Evolutionary conservation across 176 grass and related monocot genomes (phyloP).

Genomic region (Coix lacrymajobi): DNA sequence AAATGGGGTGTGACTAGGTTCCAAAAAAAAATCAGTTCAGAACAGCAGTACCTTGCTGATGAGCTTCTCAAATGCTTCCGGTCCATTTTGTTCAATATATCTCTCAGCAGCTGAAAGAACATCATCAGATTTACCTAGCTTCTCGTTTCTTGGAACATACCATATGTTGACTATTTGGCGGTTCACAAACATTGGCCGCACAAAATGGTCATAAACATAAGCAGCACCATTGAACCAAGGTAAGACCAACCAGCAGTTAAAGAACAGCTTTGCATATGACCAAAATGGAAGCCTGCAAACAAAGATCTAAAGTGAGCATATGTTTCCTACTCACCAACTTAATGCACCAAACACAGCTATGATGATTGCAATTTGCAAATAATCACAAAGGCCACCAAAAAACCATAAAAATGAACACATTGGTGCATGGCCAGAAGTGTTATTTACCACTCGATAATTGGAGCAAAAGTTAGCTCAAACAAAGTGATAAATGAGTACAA

Average conservation of each 20-base stretch:
- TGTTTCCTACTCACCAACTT: not conserved
- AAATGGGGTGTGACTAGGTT: not conserved
- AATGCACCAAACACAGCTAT: not conserved
- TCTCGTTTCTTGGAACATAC: slow-evolving; percentile 62
- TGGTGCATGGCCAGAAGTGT: not conserved
- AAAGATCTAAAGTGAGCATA: slow-evolving; percentile 3
- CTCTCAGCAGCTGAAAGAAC: slow-evolving; percentile 81
- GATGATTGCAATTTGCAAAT: not conserved
- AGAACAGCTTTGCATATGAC: slow-evolving; percentile 90
- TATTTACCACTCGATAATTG: slow-evolving; percentile 73
- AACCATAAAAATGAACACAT: not conserved
- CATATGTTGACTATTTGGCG: slow-evolving; percentile 77
- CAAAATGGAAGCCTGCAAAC: slow-evolving; percentile 88
- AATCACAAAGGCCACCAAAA: not conserved
- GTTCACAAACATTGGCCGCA: slow-evolving; percentile 74
- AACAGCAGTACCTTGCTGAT: slow-evolving; percentile 77
- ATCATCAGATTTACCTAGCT: slow-evolving; percentile 65
- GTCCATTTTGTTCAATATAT: slow-evolving; percentile 86
- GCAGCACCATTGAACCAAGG: slow-evolving; percentile 87
- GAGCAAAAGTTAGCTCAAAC: slow-evolving; percentile 92
- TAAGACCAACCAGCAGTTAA: slow-evolving; percentile 94
- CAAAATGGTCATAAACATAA: slow-evolving; percentile 92
- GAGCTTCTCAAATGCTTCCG: slow-evolving; percentile 84
- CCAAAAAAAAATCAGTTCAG: not conserved
- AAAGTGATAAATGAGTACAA: slow-evolving; percentile 96